Conservation (phyloP, 805 yeast genomes). For the Suhomyces kilbournensis region DNA sequence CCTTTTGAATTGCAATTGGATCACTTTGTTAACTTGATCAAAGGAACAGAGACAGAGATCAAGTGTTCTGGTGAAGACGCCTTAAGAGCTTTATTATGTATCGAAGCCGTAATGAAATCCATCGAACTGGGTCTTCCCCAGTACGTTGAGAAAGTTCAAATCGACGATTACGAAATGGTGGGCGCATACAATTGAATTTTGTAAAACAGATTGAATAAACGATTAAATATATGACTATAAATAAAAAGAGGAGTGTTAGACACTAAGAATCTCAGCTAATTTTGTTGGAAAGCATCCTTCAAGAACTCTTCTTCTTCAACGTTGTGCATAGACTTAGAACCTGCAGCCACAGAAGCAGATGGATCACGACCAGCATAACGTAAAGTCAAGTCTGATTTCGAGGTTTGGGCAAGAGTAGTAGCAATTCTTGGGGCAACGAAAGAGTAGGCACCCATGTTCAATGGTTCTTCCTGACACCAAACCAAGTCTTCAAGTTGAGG, state of each 20-base stretch:
- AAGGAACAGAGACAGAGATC: constrained; percentile 24
- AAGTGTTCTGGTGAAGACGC: constrained; percentile 38
- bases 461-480: constrained; percentile 98
- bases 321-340: constrained; percentile 81
- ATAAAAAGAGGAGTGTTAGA: background rate
- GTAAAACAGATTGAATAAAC: background rate
- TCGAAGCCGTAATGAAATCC: constrained; percentile 33
- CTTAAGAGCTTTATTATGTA: constrained; percentile 33
- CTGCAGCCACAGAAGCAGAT: constrained; percentile 97
- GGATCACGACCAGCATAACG: constrained; percentile 98
- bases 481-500: constrained; percentile 84
- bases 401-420: constrained; percentile 74
- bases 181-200: background rate
- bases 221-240: background rate
- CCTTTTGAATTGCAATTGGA: constrained; percentile 39
- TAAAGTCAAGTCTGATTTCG: constrained; percentile 49
- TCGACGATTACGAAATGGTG: constrained; percentile 13
- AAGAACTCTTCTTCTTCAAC: constrained; percentile 89
- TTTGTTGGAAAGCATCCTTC: constrained; percentile 59
- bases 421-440: constrained; percentile 79
- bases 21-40: constrained; percentile 36
- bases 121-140: constrained; percentile 35
- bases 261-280: background rate
- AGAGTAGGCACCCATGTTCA: constrained; percentile 91
- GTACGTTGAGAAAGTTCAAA: constrained; percentile 20